Base-by-base conservation (phyloP, 345 rosid species). In the Sisymbrium irio region DNA sequence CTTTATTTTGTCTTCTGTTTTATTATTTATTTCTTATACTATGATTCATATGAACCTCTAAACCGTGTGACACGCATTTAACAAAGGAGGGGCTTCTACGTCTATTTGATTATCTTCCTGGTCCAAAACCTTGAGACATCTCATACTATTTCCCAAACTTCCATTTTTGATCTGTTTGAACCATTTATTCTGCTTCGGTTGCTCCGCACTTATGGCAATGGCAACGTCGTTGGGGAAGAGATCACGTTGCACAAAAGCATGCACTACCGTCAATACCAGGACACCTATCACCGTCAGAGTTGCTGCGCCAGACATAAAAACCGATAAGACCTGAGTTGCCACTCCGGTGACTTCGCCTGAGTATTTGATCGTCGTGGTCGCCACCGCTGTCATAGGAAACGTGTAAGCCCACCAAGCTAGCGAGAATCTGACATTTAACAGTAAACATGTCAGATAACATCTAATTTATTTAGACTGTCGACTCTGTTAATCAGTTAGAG, bases 321-420 rank as follows among this genome's bases (percentile, higher is more conserved):
- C 69, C 5, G 81, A 77, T 9, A 90, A 79, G 32, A 76, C 28
- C 71, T 72, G 84, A 8, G 87, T 84, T 46, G 80, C 78, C 3
- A 77, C 28, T 36, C 80, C 82, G 6, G 78, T 78, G 2, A 85
- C 88, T 81, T 80, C 85, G 3, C 74, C 81, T 45, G 91, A 84
- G 73, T 86, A 90, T 49, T 79, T 79, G 14, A 86, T 85, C n/a
- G 93, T 88, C 27, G 93, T 84, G 53, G 83, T 82, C 35, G 93
- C 93, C 14, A 89, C 90, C 3, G 88, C 81, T 2, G 90, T 86
- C 90, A 83, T 89, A 0, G 98, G 93, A 72, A 94, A 91, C 17
- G 97, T 91, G 73, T 89, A 94, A 6, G 96, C 98, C 97, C 98
- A 94, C 96, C 96, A 89, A 55, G 96, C 89, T 79, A 87, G 69